Conservation (phyloP, 805 yeast species). For the Barnettozyma vustinii region DNA sequence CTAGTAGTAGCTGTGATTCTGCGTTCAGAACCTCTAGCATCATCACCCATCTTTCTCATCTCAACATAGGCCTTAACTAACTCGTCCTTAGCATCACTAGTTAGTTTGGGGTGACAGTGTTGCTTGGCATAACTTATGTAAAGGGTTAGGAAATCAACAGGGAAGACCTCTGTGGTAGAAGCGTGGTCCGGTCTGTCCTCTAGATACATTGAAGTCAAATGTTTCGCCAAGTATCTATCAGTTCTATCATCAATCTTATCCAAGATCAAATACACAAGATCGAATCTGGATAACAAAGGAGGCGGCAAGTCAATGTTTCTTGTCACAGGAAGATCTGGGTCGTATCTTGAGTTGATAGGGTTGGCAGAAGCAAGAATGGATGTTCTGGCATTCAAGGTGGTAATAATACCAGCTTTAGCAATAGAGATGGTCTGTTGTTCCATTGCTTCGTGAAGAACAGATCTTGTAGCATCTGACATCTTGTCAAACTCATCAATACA, state of each 20-base stretch:
- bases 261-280: slow-evolving; percentile 83
- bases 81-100: slow-evolving; percentile 76
- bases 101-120: slow-evolving; percentile 70
- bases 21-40: slow-evolving; percentile 75
- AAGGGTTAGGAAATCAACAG: slow-evolving; percentile 80
- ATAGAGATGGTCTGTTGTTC: slow-evolving; percentile 98
- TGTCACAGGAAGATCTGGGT: slow-evolving; percentile 92
- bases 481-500: slow-evolving; percentile 98
- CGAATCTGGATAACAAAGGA: slow-evolving; percentile 90
- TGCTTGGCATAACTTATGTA: slow-evolving; percentile 96
- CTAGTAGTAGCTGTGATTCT: slow-evolving; percentile 97
- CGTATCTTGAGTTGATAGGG: slow-evolving; percentile 92
- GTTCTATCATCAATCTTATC: slow-evolving; percentile 86
- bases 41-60: slow-evolving; percentile 93
- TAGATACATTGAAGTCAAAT: slow-evolving; percentile 84
- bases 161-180: slow-evolving; percentile 61
- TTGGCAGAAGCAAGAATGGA: slow-evolving; percentile 95
- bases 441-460: slow-evolving; percentile 97
- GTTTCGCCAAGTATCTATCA: slow-evolving; percentile 85
- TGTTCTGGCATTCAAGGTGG: slow-evolving; percentile 93
- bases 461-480: slow-evolving; percentile 91
- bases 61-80: slow-evolving; percentile 85
- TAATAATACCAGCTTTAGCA: slow-evolving; percentile 97
- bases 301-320: slow-evolving; percentile 96
- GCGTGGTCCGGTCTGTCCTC: slow-evolving; percentile 81